Evolutionary conservation across 108 stramenopile genomes (phyloP).

Genomic region (Skeletonema grethae): DNA sequence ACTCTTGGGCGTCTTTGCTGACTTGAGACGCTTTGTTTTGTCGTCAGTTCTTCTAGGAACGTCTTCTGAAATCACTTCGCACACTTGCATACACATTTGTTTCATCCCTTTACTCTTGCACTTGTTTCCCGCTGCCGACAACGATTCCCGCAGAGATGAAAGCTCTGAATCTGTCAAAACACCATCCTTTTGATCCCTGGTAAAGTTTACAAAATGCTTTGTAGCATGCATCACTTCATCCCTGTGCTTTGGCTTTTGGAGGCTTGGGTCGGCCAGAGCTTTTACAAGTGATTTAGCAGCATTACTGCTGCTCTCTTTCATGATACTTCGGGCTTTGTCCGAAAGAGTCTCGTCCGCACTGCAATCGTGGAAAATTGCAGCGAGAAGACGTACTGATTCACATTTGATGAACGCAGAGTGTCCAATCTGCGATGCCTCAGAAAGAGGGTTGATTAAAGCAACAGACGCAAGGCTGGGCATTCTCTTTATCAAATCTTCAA

Average conservation of each 20-base stretch:
- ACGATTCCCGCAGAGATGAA: conserved; percentile 12
- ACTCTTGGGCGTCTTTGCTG: conserved; percentile 10
- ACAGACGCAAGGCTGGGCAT: conserved; percentile 45
- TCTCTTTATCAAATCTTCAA: conserved; percentile 68
- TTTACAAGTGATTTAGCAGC: conserved; percentile 11
- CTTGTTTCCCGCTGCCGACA: conserved; percentile 8
- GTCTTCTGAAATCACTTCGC: conserved; percentile 20
- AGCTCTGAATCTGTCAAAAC: conserved; percentile 14
- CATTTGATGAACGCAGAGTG: conserved; percentile 65
- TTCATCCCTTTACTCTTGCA: conserved; percentile 35
- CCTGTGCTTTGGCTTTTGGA: conserved; percentile 37
- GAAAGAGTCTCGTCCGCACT: conserved; percentile 12
- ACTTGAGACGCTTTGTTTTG: not conserved
- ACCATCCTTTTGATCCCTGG: conserved; percentile 16
- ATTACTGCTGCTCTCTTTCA: conserved; percentile 25
- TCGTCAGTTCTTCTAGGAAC: not conserved
- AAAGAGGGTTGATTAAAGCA: conserved; percentile 47
- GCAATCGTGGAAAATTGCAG: conserved; percentile 23
- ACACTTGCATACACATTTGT: conserved; percentile 25
- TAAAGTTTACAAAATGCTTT: conserved; percentile 27
- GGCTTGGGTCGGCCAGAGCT: conserved; percentile 21
- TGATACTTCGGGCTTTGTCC: conserved; percentile 6
- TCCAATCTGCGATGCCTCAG: conserved; percentile 49
- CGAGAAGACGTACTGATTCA: conserved; percentile 66
- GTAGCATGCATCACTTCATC: conserved; percentile 35